Evolutionary conservation across 2,329 filamentous ascomycete genomes (phyloP).

Genomic region (Botrytis deweyae): DNA sequence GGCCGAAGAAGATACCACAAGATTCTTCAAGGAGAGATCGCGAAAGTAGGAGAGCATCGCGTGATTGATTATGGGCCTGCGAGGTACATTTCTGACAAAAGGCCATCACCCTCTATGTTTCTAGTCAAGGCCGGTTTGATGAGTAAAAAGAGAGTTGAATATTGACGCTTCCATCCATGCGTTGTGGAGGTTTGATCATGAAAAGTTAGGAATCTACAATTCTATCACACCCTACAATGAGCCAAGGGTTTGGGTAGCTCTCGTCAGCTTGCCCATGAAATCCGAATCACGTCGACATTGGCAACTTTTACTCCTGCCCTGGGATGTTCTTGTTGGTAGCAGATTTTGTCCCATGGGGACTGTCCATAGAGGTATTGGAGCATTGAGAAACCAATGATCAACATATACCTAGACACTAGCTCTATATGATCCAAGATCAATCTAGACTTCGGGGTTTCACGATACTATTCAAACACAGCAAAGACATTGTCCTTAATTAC

Average conservation of each 20-base stretch:
- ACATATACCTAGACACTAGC: background rate
- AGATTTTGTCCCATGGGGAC: background rate
- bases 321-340: background rate
- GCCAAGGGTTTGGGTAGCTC: background rate
- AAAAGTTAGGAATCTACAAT: background rate
- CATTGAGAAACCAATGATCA: background rate
- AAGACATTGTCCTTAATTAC: background rate
- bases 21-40: slow-evolving; percentile 13
- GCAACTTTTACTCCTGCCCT: background rate
- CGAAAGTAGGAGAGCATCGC: background rate
- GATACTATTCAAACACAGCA: background rate
- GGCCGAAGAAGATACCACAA: slow-evolving; percentile 69
- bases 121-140: background rate
- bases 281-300: background rate
- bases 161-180: background rate
- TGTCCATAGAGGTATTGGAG: background rate
- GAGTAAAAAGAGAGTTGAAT: background rate
- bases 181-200: background rate
- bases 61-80: background rate
- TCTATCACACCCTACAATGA: background rate
- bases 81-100: background rate
- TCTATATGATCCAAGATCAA: background rate
- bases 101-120: background rate
- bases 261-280: background rate
- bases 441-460: background rate